Base-by-base conservation (phyloP, 2,329 filamentous ascomycete species). In the Zymoseptoria brevis region DNA sequence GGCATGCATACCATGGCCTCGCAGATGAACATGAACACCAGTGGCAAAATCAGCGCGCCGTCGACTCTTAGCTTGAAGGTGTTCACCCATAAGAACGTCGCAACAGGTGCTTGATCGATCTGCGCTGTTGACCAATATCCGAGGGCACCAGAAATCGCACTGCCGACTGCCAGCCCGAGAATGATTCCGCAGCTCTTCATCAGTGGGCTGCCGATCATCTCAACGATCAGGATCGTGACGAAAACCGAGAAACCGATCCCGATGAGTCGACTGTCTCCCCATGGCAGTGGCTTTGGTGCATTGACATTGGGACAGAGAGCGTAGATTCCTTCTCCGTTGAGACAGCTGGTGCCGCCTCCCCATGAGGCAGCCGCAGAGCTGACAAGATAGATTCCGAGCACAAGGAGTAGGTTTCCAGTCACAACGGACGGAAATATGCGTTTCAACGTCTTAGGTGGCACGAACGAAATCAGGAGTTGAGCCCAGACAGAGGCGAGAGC, bases 1-100 rank as follows among this genome's bases (percentile, higher is more conserved):
- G 63, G 63, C 63, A 65, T 65, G 53, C 61, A 65, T 1, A 63
- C 61, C 54, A 65, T 56, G 13, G 63, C 63, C 49, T 65, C 63
- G 48, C 63, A 65, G 24, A 65, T 41, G 56, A 65, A 65, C 29
- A 65, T 26, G 22, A 65, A 63, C 57, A 65, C 58, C 26, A 65
- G 51, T 8, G 63, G 63, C 49, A 65, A 45, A 4, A 65, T 54
- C 21, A 65, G 49, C 2, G 61, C 56, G 6, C 63, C 61, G 55
- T 65, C 63, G 11, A 65, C 63, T 19, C 58, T 59, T 16, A 65
- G 50, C 24, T 61, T 62, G 50, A 65, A 65, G 0, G 63, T 63
- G 19, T 48, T 35, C 4, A 59, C 58, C 63, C 61, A 65, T 1
- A 65, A 41, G 54, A 65, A 65, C 1, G 61, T 65, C 2, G 58